phyloP scores from a whole-genome alignment of 2,329 filamentous ascomycete species.

The Aspergillus sp. region DNA sequence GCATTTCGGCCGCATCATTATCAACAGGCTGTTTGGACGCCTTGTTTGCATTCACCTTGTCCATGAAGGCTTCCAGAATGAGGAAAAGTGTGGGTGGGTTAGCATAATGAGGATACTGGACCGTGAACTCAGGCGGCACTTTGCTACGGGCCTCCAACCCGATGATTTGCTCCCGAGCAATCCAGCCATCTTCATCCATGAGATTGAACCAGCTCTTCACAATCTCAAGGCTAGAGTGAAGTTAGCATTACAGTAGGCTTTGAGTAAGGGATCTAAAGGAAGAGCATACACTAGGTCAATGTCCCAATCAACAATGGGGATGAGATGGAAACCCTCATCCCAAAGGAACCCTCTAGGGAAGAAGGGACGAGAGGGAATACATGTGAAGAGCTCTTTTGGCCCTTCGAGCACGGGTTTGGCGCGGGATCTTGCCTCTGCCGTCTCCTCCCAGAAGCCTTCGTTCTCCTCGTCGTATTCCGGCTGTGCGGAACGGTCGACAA shows the following conservation, averaged over 20 bases:
- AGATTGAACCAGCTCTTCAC: constrained; percentile 92
- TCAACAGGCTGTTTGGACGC: constrained; percentile 17
- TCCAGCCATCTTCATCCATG: constrained; percentile 97
- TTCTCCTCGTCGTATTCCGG: constrained; percentile 89
- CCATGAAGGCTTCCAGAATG: constrained; percentile 73
- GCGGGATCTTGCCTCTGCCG: constrained; percentile 66
- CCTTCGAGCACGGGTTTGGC: constrained; percentile 65
- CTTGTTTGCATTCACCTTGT: constrained; percentile 55
- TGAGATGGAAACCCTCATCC: constrained; percentile 94
- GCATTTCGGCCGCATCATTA: constrained; percentile 30
- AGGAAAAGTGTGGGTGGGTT: constrained; percentile 95
- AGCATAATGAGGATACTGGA: constrained; percentile 94
- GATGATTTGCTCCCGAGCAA: constrained; percentile 89
- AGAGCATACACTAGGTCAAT: constrained; percentile 61
- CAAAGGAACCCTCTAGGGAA: constrained; percentile 95
- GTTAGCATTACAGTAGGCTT: constrained; percentile 9
- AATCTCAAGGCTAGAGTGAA: constrained; percentile 55
- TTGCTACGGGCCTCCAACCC: constrained; percentile 88
- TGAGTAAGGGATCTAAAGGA: not conserved
- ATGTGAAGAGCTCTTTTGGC: constrained; percentile 81
- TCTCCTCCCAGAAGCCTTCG: constrained; percentile 91
- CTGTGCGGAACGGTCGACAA: constrained; percentile 88
- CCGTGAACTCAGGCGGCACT: constrained; percentile 84
- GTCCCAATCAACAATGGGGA: constrained; percentile 91
- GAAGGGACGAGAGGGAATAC: constrained; percentile 85